Conservation (phyloP, 1,284 basidiomycete species). For the Ustilago curta region DNA sequence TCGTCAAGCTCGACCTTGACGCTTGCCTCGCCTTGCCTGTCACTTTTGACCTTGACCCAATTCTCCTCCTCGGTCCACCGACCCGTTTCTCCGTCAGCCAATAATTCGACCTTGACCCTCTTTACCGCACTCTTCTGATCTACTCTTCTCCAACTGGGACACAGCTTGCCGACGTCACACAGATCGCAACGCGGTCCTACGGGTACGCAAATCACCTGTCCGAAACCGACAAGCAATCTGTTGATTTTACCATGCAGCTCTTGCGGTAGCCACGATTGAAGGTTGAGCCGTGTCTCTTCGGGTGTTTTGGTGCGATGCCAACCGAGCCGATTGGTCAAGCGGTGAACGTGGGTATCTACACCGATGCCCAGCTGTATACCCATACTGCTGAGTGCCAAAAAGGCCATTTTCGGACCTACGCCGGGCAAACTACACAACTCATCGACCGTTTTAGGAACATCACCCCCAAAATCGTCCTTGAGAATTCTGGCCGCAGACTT, state of each 20-base stretch:
- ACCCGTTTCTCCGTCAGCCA: slow-evolving; percentile 25
- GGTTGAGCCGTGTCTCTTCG: slow-evolving; percentile 77
- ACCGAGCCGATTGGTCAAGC: slow-evolving; percentile 89
- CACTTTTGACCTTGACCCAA: slow-evolving; percentile 23
- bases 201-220: slow-evolving; percentile 86
- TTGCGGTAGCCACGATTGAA: slow-evolving; percentile 65
- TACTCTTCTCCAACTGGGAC: slow-evolving; percentile 54
- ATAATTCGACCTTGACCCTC: slow-evolving; percentile 40
- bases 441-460: slow-evolving; percentile 61
- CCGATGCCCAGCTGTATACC: slow-evolving; percentile 93
- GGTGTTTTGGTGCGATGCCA: slow-evolving; percentile 92
- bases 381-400: slow-evolving; percentile 81
- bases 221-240: slow-evolving; percentile 66
- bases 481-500: slow-evolving; percentile 54
- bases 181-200: slow-evolving; percentile 82
- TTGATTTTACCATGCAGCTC: slow-evolving; percentile 61
- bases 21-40: slow-evolving; percentile 4
- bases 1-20: slow-evolving; percentile 43
- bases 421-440: slow-evolving; percentile 63
- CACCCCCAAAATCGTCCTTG: slow-evolving; percentile 47
- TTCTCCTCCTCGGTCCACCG: slow-evolving; percentile 7
- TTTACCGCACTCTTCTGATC: slow-evolving; percentile 52
- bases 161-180: slow-evolving; percentile 56
- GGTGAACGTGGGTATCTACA: slow-evolving; percentile 94
- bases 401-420: slow-evolving; percentile 70